Evolutionary conservation across 306 rosid species (phyloP), one percentile per base, ranked within the genome.

Genomic region (Cicer pinnatifidum): DNA sequence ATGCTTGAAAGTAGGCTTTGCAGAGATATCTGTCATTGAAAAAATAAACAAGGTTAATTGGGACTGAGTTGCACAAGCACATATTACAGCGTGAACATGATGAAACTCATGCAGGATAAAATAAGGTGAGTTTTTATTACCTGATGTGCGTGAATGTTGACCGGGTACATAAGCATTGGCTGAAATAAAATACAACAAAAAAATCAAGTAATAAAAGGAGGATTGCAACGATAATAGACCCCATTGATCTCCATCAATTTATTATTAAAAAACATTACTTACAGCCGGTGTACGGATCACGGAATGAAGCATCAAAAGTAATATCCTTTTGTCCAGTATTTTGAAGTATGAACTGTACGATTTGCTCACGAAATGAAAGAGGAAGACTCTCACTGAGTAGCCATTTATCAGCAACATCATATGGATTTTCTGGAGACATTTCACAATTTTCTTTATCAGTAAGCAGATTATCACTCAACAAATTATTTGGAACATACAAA

Each of bases 231-330:
- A 51, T 45, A 52, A 52, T 52, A 12, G 60, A 72, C 48, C 69
- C 62, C 67, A 44, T 63, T 67, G 66, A 67, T 66, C 38, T 51
- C 41, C 71, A 33, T 62, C 28, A 70, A 71, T 12, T 15, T 60
- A 62, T 35, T 57, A 73, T 46, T 38, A 54, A 77, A 50, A 60
- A 47, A 66, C 40, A 85, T 60, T 19, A 84, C 91, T 87, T 74
- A 94, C 97, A 82, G 52, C 97, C 98, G 51, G 98, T 94, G 82
- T 28, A 94, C 57, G 98, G 98, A 75, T 94, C 98, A 35, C 85
- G 81, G 75, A 94, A 94, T 70, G 98, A 84, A 69, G 97, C 71
- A 83, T 94, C 96, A 73, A 86, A 85, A 35, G 78, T 60, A 73
- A 86, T 66, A 56, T 94, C 85, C 71, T 86, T 91, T 68, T 91